A percentile compares a stretch with the other conserved stretches of the same genome.
phyloP scores from a whole-genome alignment of 2,329 filamentous ascomycete species.

The Zelopaecilomyces penicillatus region DNA sequence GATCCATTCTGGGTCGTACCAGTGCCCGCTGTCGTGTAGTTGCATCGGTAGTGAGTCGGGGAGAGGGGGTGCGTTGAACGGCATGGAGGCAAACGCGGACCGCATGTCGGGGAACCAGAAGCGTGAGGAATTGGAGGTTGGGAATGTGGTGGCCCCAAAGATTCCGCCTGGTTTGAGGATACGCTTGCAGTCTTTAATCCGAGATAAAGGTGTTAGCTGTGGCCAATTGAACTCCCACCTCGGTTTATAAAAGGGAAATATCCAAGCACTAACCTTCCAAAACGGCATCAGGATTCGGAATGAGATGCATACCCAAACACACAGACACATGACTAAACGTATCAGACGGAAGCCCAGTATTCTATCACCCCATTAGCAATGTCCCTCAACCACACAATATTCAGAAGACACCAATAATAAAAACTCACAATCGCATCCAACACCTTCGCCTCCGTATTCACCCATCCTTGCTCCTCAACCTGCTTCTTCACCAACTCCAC shows the following conservation, averaged over 20 bases:
- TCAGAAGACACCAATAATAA: neutral
- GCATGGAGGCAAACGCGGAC: conserved; percentile 31
- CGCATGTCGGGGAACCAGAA: conserved; percentile 31
- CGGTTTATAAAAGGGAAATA: neutral
- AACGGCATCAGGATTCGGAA: conserved; percentile 30
- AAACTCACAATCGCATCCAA: conserved; percentile 38
- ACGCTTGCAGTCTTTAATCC: conserved; percentile 25
- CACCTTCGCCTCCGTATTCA: conserved; percentile 32
- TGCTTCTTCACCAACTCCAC: conserved; percentile 32
- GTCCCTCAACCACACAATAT: neutral
- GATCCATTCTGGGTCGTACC: conserved; percentile 32
- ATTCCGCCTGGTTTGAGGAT: conserved; percentile 31
- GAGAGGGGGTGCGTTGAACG: conserved; percentile 30
- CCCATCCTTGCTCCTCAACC: conserved; percentile 34
- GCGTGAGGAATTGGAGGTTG: conserved; percentile 21
- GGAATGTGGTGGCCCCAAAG: conserved; percentile 30
- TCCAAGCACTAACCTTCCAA: conserved; percentile 17
- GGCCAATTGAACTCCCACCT: neutral
- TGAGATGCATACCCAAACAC: conserved; percentile 39
- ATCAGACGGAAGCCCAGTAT: conserved; percentile 29
- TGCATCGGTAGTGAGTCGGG: conserved; percentile 28
- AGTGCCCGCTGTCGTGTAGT: conserved; percentile 29
- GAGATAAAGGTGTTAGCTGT: neutral
- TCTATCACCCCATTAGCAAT: conserved; percentile 15
- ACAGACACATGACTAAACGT: conserved; percentile 37